Evolutionary conservation across 78 protist genomes (phyloP).

Genomic region (Dictyostelium intermedium): DNA sequence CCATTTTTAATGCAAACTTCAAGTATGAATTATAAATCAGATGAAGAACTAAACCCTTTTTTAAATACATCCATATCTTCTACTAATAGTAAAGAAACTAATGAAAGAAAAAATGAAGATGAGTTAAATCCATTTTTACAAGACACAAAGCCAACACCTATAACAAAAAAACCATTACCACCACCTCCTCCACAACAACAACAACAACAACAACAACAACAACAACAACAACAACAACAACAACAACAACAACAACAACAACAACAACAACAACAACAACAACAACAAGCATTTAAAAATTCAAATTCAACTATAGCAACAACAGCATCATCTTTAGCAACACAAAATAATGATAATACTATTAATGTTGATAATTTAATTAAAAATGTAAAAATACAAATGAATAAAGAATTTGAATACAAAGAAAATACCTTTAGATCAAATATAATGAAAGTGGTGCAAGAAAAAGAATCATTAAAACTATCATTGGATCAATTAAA

Average conservation of each 20-base stretch:
- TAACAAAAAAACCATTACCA: constrained; percentile 7
- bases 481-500: background rate
- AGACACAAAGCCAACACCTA: background rate
- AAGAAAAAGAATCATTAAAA: background rate
- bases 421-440: background rate
- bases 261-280: background rate
- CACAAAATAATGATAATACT: background rate
- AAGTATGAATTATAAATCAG: background rate
- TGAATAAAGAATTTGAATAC: background rate
- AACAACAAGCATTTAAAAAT: too few relatives aligned
- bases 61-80: background rate
- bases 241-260: background rate
- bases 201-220: background rate
- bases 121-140: background rate
- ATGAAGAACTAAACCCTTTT: background rate
- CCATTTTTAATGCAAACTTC: background rate
- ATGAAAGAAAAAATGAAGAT: background rate
- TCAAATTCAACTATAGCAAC: background rate
- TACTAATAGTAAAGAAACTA: background rate
- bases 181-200: background rate
- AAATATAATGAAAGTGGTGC: background rate
- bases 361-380: background rate
- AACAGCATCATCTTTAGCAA: background rate
- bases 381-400: background rate
- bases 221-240: background rate